Evolutionary conservation across 805 yeast species (phyloP).

Genomic region (Phaffomyces opuntiae): DNA sequence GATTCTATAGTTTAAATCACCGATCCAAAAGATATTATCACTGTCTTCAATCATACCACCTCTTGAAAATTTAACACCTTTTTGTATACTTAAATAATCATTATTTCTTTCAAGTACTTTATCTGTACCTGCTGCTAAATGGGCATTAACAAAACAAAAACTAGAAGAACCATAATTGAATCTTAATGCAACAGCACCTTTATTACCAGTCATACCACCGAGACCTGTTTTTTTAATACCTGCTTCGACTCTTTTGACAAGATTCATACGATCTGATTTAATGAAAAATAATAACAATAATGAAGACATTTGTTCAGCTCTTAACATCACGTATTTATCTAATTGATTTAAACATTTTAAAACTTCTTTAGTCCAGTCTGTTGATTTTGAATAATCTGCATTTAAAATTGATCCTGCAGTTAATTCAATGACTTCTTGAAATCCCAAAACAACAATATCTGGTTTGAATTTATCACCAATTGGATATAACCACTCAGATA

Average conservation of each 20-base stretch:
- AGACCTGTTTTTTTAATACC: constrained; percentile 90
- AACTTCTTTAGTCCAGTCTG: constrained; percentile 72
- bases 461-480: constrained; percentile 50
- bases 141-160: constrained; percentile 83
- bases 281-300: constrained; percentile 59
- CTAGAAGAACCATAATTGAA: constrained; percentile 75
- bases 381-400: constrained; percentile 73
- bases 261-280: constrained; percentile 36
- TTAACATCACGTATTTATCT: constrained; percentile 52
- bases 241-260: constrained; percentile 85
- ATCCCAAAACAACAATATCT: constrained; percentile 81
- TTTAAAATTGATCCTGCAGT: constrained; percentile 86
- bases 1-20: constrained; percentile 88
- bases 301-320: constrained; percentile 74
- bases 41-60: constrained; percentile 74
- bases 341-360: constrained; percentile 52
- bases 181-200: constrained; percentile 92
- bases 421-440: constrained; percentile 90
- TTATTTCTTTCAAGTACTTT: constrained; percentile 80
- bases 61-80: constrained; percentile 72
- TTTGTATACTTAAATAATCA: constrained; percentile 71
- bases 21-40: constrained; percentile 87
- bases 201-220: constrained; percentile 96
- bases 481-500: constrained; percentile 79
- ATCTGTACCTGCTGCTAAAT: constrained; percentile 85